Evolutionary conservation across 73 alveolate genomes (phyloP).

Genomic region (Tetrahymena borealis): DNA sequence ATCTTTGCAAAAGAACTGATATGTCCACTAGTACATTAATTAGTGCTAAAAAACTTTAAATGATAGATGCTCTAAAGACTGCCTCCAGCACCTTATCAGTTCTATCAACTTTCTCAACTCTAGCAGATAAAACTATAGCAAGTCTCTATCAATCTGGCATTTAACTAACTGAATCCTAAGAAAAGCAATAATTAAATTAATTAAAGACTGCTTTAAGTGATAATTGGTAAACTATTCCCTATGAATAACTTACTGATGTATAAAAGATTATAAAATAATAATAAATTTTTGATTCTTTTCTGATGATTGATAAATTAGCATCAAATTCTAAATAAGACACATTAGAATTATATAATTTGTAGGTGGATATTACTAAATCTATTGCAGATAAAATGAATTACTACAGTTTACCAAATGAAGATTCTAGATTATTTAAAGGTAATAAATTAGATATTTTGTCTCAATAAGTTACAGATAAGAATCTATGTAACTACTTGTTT

Average conservation of each 20-base stretch:
- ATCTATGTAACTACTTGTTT: neutral
- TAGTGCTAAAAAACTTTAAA: neutral
- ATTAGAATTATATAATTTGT: neutral
- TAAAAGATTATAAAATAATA: neutral
- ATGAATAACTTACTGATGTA: neutral
- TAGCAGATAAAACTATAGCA: neutral
- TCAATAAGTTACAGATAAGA: neutral
- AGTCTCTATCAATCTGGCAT: neutral
- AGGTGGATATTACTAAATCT: neutral
- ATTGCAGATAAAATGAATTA: neutral
- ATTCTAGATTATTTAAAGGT: neutral
- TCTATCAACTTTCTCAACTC: neutral
- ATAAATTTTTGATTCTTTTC: neutral
- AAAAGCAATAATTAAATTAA: neutral
- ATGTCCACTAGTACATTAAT: neutral
- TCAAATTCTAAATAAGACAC: neutral
- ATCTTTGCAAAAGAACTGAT: neutral
- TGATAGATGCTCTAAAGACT: neutral
- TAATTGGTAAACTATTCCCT: neutral
- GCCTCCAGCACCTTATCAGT: neutral
- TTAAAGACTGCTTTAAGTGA: neutral
- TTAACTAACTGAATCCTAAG: neutral
- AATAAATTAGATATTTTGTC: neutral
- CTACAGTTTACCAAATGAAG: neutral
- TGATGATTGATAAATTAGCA: neutral